Conservation (phyloP, 2,329 filamentous ascomycete species). For the Myotisia sp. region DNA sequence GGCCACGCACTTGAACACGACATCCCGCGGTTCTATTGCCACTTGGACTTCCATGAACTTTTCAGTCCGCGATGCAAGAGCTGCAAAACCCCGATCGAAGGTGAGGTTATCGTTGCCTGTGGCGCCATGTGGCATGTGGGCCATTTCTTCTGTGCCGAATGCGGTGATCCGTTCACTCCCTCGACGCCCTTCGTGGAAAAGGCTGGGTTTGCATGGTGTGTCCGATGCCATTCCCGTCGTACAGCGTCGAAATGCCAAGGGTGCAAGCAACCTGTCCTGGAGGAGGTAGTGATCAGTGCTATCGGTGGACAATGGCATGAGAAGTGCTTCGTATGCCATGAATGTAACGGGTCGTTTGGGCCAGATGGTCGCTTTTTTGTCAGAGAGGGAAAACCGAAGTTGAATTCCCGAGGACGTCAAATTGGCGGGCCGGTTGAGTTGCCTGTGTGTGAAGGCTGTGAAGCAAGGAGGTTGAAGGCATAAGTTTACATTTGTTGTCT, state of each 20-base stretch:
- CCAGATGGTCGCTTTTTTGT: conserved; percentile 50
- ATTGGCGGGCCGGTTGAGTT: conserved; percentile 38
- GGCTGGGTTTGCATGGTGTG: conserved; percentile 94
- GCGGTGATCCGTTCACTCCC: conserved; percentile 61
- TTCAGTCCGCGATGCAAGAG: conserved; percentile 89
- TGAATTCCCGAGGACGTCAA: conserved; percentile 32
- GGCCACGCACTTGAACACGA: conserved; percentile 43
- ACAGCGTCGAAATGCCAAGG: conserved; percentile 80
- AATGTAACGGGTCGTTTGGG: conserved; percentile 45
- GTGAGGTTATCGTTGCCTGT: conserved; percentile 84
- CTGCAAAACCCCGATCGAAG: conserved; percentile 91
- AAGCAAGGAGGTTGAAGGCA: conserved; percentile 48
- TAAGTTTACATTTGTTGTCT: conserved; percentile 18
- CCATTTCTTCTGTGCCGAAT: conserved; percentile 98
- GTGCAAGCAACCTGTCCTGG: conserved; percentile 71
- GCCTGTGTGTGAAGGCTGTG: conserved; percentile 49
- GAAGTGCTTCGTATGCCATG: conserved; percentile 72
- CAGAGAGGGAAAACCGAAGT: conserved; percentile 37
- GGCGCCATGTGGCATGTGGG: conserved; percentile 94
- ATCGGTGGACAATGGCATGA: conserved; percentile 90
- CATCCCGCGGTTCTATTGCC: conserved; percentile 67
- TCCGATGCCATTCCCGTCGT: conserved; percentile 79
- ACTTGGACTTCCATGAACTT: conserved; percentile 94
- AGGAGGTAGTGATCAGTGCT: conserved; percentile 78
- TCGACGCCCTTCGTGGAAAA: conserved; percentile 82